Percentiles rank a stretch among this genome's conserved stretches.
Conservation (phyloP, 2,329 filamentous ascomycete genomes). For the Remersonia thermophila region DNA sequence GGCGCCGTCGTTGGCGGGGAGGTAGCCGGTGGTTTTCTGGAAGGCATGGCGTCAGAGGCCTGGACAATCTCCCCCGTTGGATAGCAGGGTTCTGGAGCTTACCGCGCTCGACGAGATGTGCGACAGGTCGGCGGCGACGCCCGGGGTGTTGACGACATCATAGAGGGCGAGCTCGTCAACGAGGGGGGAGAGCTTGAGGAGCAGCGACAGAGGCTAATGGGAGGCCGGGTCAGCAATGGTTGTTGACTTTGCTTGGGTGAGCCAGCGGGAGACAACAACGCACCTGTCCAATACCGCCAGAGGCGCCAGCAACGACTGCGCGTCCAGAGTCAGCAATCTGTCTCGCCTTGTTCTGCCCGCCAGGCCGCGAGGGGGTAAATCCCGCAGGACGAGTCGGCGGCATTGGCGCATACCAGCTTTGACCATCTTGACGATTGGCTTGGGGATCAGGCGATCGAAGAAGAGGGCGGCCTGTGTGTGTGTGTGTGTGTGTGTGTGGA, state of each 20-base stretch:
- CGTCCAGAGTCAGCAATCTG: conserved; percentile 4
- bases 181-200: conserved; percentile 81
- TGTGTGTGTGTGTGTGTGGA: conserved; percentile 2
- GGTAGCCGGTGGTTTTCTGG: conserved; percentile 76
- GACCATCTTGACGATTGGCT: too few relatives aligned
- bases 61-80: too few relatives aligned
- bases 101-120: conserved; percentile 89
- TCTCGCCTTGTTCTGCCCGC: conserved; percentile 4
- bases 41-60: too few relatives aligned
- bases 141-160: conserved; percentile 98
- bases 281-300: conserved; percentile 98
- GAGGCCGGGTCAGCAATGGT: conserved; percentile 13
- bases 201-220: conserved; percentile 77
- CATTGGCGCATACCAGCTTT: conserved; percentile 23
- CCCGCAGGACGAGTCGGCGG: background rate
- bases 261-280: too few relatives aligned
- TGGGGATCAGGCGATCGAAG: too few relatives aligned
- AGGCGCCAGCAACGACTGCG: conserved; percentile 77
- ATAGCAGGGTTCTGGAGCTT: conserved; percentile 26
- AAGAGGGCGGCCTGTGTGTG: too few relatives aligned
- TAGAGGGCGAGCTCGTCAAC: conserved; percentile 91
- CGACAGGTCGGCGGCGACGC: conserved; percentile 89
- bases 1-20: conserved; percentile 74
- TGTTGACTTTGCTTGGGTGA: too few relatives aligned
- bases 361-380: too few relatives aligned